Base-by-base conservation (phyloP, 257 asterid species). In the Linaria vulgaris region DNA sequence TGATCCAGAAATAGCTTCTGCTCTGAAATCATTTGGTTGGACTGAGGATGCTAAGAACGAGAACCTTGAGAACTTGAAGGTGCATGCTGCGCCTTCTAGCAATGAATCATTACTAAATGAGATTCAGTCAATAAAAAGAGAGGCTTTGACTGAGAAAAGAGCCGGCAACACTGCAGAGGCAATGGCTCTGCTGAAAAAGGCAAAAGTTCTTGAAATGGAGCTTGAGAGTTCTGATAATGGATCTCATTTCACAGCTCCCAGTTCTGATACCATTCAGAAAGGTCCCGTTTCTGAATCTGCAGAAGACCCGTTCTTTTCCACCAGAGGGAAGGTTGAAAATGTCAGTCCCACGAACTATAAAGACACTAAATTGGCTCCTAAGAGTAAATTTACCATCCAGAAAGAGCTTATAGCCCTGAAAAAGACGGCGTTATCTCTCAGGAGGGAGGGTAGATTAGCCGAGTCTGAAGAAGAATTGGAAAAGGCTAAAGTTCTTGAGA, bases 11-110 rank as follows among this genome's bases (percentile, higher is more conserved):
- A 81, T 94, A 67, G 82, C 81, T 43, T 79, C 87, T 61, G 84
- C 96, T 69, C 68, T 94, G 85, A 62, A 70, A 72, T 90, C 96
- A 30, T 70, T 94, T 56, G 99, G 99, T 63, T 94, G 97, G 99
- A 70, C 75, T 59, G 97, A 94, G 41, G 96, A 84, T 27, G 47
- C 47, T n/a, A 30, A 69, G 3, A 48, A 74, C 38, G 30, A 69
- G 1, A 48, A 74, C 38, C 62, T 73, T 55, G 81, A 57, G 67
- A 83, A 76, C 34, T 20, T 63, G 24, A 78, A 64, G 22, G 57
- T 16, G 57, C 72, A 62, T 21, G 53, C 15, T 52, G 58, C 63
- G 8, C 59, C 78, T 48, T 43, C 74, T 51, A 71, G 72, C 50
- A 68, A 74, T 61, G 90, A 80, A 67, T 78, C 78, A 10, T 57